Conservation (phyloP, 148 eudicot genomes). For the Polygonum aviculare region DNA sequence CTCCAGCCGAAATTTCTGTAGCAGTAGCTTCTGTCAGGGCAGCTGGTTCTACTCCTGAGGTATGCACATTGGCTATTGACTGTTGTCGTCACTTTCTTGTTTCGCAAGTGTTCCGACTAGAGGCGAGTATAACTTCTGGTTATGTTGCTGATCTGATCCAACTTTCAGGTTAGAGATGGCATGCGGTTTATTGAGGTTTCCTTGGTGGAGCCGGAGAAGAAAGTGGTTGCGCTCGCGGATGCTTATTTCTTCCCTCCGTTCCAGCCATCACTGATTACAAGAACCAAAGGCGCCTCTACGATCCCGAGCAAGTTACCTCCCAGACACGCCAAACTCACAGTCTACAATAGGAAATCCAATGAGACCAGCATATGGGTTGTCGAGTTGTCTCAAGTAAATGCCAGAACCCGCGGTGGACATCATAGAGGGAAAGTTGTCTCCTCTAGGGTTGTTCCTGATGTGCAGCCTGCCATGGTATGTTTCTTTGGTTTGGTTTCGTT, state of each 20-base stretch:
- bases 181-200: conserved; percentile 58
- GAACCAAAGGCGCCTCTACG: conserved; percentile 47
- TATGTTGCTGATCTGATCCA: background rate
- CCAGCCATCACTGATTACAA: conserved; percentile 48
- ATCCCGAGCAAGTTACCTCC: conserved; percentile 57
- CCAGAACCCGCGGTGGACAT: conserved; percentile 60
- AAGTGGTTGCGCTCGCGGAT: conserved; percentile 60
- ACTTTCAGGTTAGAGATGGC: conserved; percentile 48
- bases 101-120: background rate
- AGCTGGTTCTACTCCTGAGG: conserved; percentile 77
- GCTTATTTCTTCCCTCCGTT: conserved; percentile 65
- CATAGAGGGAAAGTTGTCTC: conserved; percentile 62
- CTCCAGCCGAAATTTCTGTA: conserved; percentile 55
- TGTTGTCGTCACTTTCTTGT: background rate
- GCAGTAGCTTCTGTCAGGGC: conserved; percentile 73
- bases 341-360: conserved; percentile 56
- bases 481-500: background rate
- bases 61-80: conserved; percentile 6
- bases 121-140: background rate
- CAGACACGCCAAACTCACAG: conserved; percentile 50
- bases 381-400: conserved; percentile 51
- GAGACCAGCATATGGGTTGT: conserved; percentile 61
- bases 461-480: conserved; percentile 67
- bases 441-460: conserved; percentile 39
- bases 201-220: conserved; percentile 50